Conservation (phyloP, 352 stramenopile species). For the Phytophthora crassamura region DNA sequence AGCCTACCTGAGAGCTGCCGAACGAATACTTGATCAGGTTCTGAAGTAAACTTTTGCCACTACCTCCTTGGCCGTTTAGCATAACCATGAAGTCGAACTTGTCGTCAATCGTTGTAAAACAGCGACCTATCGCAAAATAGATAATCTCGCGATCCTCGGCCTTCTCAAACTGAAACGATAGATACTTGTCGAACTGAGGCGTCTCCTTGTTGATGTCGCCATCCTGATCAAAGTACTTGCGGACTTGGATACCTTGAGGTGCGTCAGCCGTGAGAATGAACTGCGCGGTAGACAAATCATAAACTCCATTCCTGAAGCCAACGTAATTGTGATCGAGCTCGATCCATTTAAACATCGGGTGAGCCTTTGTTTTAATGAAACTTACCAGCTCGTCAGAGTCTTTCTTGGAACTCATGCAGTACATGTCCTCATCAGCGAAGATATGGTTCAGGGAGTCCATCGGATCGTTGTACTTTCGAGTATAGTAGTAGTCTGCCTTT, state of each 20-base stretch:
- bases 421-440: constrained; percentile 3
- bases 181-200: constrained; percentile 1
- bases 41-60: background rate
- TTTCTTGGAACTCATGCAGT: background rate
- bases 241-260: background rate
- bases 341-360: constrained; percentile 3
- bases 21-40: constrained; percentile 6
- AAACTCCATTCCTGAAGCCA: constrained; percentile 5
- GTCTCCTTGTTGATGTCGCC: background rate
- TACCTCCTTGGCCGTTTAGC: background rate
- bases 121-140: constrained; percentile 5
- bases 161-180: constrained; percentile 1
- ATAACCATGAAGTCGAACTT: constrained; percentile 8
- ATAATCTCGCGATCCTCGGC: constrained; percentile 4
- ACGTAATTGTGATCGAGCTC: constrained; percentile 2
- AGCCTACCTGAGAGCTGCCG: background rate
- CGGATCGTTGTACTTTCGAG: constrained; percentile 5
- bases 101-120: background rate
- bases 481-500: background rate
- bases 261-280: constrained; percentile 6
- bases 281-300: constrained; percentile 1
- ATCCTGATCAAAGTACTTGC: constrained; percentile 1
- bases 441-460: background rate
- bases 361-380: background rate
- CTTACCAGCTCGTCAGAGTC: background rate